These are phyloP conservation scores for Hippophae rhamnoides DNA, from an alignment of 306 rosid genomes.

Conservation along the genomic window DNA sequence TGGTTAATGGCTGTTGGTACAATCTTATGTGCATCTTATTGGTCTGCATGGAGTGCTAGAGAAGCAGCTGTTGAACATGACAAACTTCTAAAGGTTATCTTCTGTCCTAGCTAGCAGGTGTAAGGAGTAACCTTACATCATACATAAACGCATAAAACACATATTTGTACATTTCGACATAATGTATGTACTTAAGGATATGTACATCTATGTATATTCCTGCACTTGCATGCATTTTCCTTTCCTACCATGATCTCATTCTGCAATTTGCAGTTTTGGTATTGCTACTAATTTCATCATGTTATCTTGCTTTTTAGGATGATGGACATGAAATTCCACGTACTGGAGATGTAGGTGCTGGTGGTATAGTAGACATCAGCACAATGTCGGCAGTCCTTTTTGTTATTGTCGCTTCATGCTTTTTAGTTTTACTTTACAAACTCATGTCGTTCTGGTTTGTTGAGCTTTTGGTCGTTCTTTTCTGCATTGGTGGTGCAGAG, in stretches of 20 bases:
- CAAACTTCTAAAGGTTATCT: constrained; percentile 53
- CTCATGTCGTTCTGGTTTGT: constrained; percentile 80
- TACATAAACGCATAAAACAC: too few species aligned
- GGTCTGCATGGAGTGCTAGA: constrained; percentile 90
- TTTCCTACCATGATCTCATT: background rate
- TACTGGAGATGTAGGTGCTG: constrained; percentile 24
- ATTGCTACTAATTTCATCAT: constrained; percentile 6
- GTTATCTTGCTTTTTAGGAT: constrained; percentile 43
- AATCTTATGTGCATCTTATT: constrained; percentile 82
- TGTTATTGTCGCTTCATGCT: constrained; percentile 77
- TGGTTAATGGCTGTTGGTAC: constrained; percentile 95
- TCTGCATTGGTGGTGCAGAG: constrained; percentile 91
- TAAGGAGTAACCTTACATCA: too few species aligned
- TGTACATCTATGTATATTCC: too few species aligned
- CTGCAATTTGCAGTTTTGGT: constrained; percentile 5
- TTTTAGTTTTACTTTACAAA: constrained; percentile 66
- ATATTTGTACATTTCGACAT: too few species aligned
- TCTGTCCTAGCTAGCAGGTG: constrained; percentile 8
- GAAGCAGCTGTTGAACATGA: constrained; percentile 68
- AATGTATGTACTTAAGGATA: too few species aligned
- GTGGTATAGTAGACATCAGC: constrained; percentile 67
- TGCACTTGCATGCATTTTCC: background rate
- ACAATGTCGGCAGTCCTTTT: constrained; percentile 63
- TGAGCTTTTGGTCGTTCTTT: constrained; percentile 81
- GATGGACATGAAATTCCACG: constrained; percentile 46